Evolutionary conservation across 148 eudicot species (phyloP).

Genomic region (Rhododendron simsii): DNA sequence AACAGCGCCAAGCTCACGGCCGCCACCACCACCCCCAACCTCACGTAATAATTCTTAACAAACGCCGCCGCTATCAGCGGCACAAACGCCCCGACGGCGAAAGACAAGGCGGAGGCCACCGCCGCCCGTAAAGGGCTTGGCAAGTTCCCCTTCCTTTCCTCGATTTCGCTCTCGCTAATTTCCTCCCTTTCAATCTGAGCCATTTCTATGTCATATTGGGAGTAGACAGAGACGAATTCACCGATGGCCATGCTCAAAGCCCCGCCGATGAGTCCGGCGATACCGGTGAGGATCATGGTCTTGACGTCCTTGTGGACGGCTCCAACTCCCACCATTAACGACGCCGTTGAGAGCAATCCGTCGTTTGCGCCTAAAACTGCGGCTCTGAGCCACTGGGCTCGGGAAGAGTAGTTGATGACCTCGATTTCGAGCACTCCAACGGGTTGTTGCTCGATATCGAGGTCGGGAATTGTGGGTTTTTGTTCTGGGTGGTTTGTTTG

Average conservation of each 20-base stretch:
- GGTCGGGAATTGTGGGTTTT: background rate
- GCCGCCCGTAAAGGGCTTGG: slow-evolving; percentile 35
- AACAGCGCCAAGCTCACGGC: slow-evolving; percentile 29
- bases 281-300: slow-evolving; percentile 33
- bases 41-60: slow-evolving; percentile 14
- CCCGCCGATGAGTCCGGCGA: slow-evolving; percentile 30
- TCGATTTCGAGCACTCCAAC: background rate
- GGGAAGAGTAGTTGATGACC: slow-evolving; percentile 17
- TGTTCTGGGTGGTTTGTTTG: background rate
- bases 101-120: slow-evolving; percentile 27
- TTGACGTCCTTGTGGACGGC: slow-evolving; percentile 22
- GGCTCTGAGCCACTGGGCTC: slow-evolving; percentile 34
- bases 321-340: slow-evolving; percentile 32
- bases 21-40: slow-evolving; percentile 25
- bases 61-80: slow-evolving; percentile 34
- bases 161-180: background rate
- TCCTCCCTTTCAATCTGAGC: slow-evolving; percentile 26
- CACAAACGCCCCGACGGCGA: slow-evolving; percentile 25
- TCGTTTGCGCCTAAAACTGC: slow-evolving; percentile 33
- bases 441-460: background rate
- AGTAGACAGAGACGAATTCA: slow-evolving; percentile 32
- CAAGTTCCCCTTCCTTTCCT: slow-evolving; percentile 1
- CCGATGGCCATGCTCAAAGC: slow-evolving; percentile 48
- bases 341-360: slow-evolving; percentile 24
- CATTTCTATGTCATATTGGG: slow-evolving; percentile 29